A percentile compares a stretch with the other conserved stretches of the same genome.
phyloP scores from a whole-genome alignment of 2,329 filamentous ascomycete genomes.

The Talaromyces funiculosus region DNA sequence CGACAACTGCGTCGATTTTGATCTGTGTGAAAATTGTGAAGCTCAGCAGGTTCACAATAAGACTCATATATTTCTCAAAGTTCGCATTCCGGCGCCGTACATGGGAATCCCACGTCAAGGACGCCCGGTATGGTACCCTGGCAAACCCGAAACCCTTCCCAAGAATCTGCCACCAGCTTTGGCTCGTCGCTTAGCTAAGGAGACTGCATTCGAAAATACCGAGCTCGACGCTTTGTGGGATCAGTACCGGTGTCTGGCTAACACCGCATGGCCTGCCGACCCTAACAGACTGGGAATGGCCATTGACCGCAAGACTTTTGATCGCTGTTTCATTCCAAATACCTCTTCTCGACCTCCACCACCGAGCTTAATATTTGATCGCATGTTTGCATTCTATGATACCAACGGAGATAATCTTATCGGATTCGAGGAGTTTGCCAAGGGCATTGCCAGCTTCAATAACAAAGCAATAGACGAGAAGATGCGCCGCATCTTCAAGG shows the following conservation, averaged over 20 bases:
- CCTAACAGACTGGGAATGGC: slow-evolving; percentile 71
- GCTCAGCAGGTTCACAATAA: slow-evolving; percentile 66
- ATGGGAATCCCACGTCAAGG: slow-evolving; percentile 72
- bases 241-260: slow-evolving; percentile 92
- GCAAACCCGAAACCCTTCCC: slow-evolving; percentile 68
- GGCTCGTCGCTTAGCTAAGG: slow-evolving; percentile 62
- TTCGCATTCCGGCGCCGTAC: slow-evolving; percentile 80
- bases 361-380: slow-evolving; percentile 88
- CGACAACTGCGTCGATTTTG: slow-evolving; percentile 91
- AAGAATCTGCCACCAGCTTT: slow-evolving; percentile 62
- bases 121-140: slow-evolving; percentile 81
- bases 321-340: slow-evolving; percentile 82
- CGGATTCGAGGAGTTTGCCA: slow-evolving; percentile 85
- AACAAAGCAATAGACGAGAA: slow-evolving; percentile 58
- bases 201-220: slow-evolving; percentile 74
- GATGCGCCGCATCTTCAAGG: slow-evolving; percentile 70
- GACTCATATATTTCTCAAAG: slow-evolving; percentile 95
- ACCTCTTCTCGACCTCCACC: slow-evolving; percentile 69
- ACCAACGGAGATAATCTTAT: slow-evolving; percentile 83
- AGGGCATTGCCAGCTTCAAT: slow-evolving; percentile 65
- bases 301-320: slow-evolving; percentile 89
- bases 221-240: slow-evolving; percentile 94
- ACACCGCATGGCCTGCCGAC: slow-evolving; percentile 75
- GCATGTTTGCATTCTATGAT: slow-evolving; percentile 96
- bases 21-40: slow-evolving; percentile 92